Percentiles rank a stretch among this genome's conserved stretches.
These are phyloP conservation scores for Phalaenopsis aphrodite DNA, from an alignment of 106 monocot genomes.

Conservation along the genomic window DNA sequence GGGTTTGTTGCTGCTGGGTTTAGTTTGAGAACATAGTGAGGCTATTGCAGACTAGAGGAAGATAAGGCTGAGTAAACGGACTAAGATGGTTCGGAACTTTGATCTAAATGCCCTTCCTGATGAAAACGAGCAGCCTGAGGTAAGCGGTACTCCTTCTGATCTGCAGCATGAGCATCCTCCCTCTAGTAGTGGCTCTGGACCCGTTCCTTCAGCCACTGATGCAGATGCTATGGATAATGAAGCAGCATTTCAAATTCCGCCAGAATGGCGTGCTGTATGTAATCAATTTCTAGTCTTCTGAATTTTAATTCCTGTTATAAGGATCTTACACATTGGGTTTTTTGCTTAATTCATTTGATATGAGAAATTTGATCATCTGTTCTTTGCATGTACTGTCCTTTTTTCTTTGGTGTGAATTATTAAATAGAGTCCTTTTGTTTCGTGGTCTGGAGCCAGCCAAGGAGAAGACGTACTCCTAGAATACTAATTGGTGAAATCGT, in stretches of 20 bases:
- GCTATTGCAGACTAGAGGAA: background rate
- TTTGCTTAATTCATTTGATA: no score
- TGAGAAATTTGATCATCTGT: no score
- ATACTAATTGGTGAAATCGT: background rate
- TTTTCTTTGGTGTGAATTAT: no score
- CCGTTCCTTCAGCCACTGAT: background rate
- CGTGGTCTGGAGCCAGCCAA: background rate
- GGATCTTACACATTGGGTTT: no score
- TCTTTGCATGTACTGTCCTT: no score
- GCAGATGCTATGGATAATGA: background rate
- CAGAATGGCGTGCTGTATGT: background rate
- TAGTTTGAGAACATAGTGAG: no score
- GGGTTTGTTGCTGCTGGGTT: no score
- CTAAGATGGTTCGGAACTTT: background rate
- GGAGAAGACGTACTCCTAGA: background rate
- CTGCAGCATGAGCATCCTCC: background rate
- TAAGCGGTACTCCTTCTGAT: background rate
- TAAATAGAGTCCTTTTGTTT: background rate
- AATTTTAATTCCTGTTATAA: no score
- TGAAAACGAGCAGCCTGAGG: background rate
- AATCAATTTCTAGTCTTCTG: background rate
- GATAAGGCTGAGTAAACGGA: background rate
- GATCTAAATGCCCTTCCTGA: background rate
- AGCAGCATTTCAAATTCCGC: background rate
- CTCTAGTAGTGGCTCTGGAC: background rate